These are phyloP conservation scores for Linum usitatissimum DNA, from an alignment of 345 rosid species.

Conservation along the genomic window DNA sequence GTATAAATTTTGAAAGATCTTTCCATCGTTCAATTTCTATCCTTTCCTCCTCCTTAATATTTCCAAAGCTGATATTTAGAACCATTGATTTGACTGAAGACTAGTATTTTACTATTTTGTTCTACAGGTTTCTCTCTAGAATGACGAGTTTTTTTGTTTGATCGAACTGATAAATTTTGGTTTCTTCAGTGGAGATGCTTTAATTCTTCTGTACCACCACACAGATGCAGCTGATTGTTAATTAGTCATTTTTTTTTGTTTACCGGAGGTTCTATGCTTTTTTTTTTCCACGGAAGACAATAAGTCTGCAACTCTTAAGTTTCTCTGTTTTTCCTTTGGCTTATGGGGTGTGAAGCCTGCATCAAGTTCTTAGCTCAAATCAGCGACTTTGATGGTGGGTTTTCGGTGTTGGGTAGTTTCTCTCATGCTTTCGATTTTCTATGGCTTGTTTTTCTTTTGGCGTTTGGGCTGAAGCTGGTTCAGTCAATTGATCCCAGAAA, in stretches of 20 bases:
- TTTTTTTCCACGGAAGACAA: slow-evolving; percentile 16
- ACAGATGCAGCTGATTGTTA: slow-evolving; percentile 15
- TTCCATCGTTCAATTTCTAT: no score
- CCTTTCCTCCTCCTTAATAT: no score
- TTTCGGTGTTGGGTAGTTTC: slow-evolving; percentile 31
- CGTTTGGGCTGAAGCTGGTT: slow-evolving; percentile 29
- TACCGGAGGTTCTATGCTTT: slow-evolving; percentile 20
- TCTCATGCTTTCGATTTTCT: slow-evolving; percentile 24
- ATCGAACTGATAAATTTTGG: no score
- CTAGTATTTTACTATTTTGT: no score
- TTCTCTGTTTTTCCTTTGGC: neutral
- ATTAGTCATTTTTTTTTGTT: slow-evolving; percentile 18
- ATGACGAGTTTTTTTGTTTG: no score
- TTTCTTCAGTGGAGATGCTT: no score
- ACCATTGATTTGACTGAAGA: no score
- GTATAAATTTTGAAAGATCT: no score
- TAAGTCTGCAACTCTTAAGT: slow-evolving; percentile 4
- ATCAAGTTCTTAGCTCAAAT: slow-evolving; percentile 21
- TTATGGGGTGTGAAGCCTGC: slow-evolving; percentile 36
- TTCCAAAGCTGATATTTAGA: no score
- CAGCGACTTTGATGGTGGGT: slow-evolving; percentile 33
- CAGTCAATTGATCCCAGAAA: slow-evolving; percentile 11
- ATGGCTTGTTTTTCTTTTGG: slow-evolving; percentile 28
- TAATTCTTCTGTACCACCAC: neutral
- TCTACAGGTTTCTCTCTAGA: no score